Base-by-base conservation (phyloP, 352 stramenopile genomes). In the Globisporangium paroecandrum region DNA sequence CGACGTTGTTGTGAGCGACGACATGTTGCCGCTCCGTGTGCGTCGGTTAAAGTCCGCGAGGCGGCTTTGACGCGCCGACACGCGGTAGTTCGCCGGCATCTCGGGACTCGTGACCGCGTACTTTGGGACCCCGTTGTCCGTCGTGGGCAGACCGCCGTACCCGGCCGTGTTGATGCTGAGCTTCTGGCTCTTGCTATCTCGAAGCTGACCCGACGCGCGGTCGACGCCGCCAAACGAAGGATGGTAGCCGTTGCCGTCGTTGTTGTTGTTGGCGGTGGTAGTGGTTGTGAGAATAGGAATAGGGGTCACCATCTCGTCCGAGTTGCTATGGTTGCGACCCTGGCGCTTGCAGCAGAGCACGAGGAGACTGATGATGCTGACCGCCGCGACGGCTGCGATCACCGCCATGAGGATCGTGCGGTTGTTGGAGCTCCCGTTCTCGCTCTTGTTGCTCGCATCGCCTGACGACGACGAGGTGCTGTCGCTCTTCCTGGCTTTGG, bases 41-140 rank as follows among this genome's bases (percentile, higher is more conserved):
- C 54, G 66, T 12, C 59, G 59, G 25, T 53, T 67, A 10, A 64
- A 51, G 59, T 67, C 61, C 4, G 49, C 12, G 36, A 71, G 66
- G 1, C 66, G 66, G 29, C 59, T 71, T 32, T 71, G 66, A 22
- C 53, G 46, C 15, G 59, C 61, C 1, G 66, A 64, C 29, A 38
- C 49, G 43, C 60, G 66, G 24, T 71, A 71, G 36, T 46, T 66
- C 0, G 66, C 22, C 0, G 66, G 66, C 66, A 71, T 71, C 36
- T 66, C 66, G 51, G 66, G 66, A 8, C 66, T 71, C 53, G 66
- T 71, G 66, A 71, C 27, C 51, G 66, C 51, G 61, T 71, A 70
- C 58, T 70, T 64, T 2, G 65, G 65, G 43, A 70, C 18, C 1
- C 65, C 65, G 47, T 49, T 66, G 7, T 65, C 65, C 9, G 36